These are phyloP conservation scores for Takakia lepidozioides DNA, from an alignment of 225 moss, liverwort and hornwort species.

Conservation along the genomic window DNA sequence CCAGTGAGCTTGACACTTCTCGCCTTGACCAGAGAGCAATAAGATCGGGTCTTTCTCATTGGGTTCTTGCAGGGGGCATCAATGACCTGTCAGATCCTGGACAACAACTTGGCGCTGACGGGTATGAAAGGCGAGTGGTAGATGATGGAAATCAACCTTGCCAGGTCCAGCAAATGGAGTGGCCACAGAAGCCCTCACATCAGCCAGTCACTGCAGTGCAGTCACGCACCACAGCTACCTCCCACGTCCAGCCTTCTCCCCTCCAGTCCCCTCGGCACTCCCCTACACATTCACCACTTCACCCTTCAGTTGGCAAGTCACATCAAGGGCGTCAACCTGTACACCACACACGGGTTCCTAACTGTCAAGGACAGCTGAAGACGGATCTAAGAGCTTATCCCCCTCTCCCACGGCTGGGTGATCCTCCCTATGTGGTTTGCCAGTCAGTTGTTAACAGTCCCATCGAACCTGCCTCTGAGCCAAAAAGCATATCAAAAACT, in stretches of 20 bases:
- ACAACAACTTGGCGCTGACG: constrained; percentile 17
- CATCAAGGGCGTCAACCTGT: constrained; percentile 27
- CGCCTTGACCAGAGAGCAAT: constrained; percentile 47
- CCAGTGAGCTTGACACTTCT: constrained; percentile 40
- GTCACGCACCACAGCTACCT: constrained; percentile 18
- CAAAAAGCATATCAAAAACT: constrained; percentile 64
- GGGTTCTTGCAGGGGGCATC: constrained; percentile 34
- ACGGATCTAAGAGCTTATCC: constrained; percentile 46
- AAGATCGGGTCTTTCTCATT: constrained; percentile 44
- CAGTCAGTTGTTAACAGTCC: constrained; percentile 66
- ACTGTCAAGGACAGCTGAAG: too few relatives aligned
- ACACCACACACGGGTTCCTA: constrained; percentile 24
- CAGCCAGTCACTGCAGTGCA: too few relatives aligned
- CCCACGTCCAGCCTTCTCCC: constrained; percentile 22
- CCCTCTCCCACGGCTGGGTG: constrained; percentile 58
- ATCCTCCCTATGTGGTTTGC: constrained; percentile 62
- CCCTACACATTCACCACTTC: constrained; percentile 28
- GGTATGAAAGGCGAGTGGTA: constrained; percentile 27
- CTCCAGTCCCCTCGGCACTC: constrained; percentile 15
- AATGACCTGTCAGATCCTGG: constrained; percentile 12
- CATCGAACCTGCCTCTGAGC: constrained; percentile 46
- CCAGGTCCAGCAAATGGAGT: constrained; percentile 11
- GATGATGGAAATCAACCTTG: constrained; percentile 21
- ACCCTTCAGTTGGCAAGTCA: constrained; percentile 21
- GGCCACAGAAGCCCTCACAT: too few relatives aligned